Base-by-base conservation (phyloP, 2,329 filamentous ascomycete species). In the Magnaporthiopsis poae region DNA sequence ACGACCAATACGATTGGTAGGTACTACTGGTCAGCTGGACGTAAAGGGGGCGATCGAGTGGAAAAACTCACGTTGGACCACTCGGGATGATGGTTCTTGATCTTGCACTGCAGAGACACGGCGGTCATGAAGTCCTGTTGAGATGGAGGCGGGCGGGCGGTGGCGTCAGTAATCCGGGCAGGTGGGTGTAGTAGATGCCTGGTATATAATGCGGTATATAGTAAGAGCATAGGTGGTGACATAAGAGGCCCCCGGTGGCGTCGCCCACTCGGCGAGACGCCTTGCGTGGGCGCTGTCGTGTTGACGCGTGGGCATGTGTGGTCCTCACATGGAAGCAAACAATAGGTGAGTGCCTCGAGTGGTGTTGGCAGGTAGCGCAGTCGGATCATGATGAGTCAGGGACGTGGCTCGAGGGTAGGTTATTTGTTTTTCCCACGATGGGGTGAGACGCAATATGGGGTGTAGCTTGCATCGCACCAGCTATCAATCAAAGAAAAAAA, bases 81-180 rank as follows among this genome's bases (percentile, higher is more conserved):
- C 74, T 91, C 89, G 0, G 89, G 89, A 72, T 92, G 89, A 74
- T 92, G 89, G 71, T 86, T 89, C 72, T 84, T 82, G 56, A 84
- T 74, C 72, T 89, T 88, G 77, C 88, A 90, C 71, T 90, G 84
- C 39, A 87, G 77, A 13, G 88, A 86, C 18, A 91, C 83, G 2
- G 82, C 81, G n/a, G 87, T 89, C 88, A 91, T 91, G 76, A 91
- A 92, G 69, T 88, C 87, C 87, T 89, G 15, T 46, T 46, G 68
- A n/a, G 61, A 31, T 21, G 62, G 33, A n/a, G 62, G 21, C 5
- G 62, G 62, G 62, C 39, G 36, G 13, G 4, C 15, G 39, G 46
- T 46, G 4, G 13, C 15, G 46, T 56, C 46, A 56, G 46, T 56
- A 21, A 46, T 46, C 46, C 46, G 18, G 21, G 18, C 39, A 18